Evolutionary conservation across 2,329 filamentous ascomycete genomes (phyloP).

Genomic region (Xylariomycetidae sp.): DNA sequence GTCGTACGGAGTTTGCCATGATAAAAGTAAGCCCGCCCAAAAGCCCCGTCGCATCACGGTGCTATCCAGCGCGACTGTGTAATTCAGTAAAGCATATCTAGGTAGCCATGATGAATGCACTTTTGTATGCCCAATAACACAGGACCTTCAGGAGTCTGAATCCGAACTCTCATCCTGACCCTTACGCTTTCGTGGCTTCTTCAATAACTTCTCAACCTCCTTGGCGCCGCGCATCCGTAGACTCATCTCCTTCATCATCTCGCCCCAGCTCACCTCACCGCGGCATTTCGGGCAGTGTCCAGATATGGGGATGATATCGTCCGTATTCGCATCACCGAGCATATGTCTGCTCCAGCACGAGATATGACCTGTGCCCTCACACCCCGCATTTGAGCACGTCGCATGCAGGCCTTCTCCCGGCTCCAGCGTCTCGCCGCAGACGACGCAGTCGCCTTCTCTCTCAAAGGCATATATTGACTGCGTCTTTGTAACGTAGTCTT

Average conservation of each 20-base stretch:
- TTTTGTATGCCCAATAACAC: too few species aligned
- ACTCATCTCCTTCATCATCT: constrained; percentile 78
- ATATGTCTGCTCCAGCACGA: constrained; percentile 55
- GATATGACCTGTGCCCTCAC: constrained; percentile 55
- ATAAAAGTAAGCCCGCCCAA: too few species aligned
- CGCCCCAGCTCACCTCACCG: constrained; percentile 60
- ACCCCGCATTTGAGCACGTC: constrained; percentile 49
- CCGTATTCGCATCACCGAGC: constrained; percentile 31
- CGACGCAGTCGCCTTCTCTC: constrained; percentile 48
- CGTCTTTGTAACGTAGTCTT: constrained; percentile 51
- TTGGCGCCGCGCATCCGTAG: constrained; percentile 66
- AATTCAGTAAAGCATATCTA: too few species aligned
- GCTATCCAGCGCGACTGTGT: too few species aligned
- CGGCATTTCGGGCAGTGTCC: constrained; percentile 71
- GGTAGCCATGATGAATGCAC: too few species aligned
- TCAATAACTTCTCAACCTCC: constrained; percentile 66
- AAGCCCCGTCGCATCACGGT: too few species aligned
- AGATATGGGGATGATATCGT: constrained; percentile 57
- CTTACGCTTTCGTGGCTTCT: constrained; percentile 37
- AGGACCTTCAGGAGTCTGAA: too few species aligned
- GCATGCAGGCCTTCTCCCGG: constrained; percentile 49
- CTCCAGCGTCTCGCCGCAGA: constrained; percentile 44
- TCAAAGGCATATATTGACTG: constrained; percentile 52
- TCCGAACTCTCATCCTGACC: too few species aligned
- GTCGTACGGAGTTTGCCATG: too few species aligned